Evolutionary conservation across 345 rosid species (phyloP).

Genomic region (Eucalyptus rudis): DNA sequence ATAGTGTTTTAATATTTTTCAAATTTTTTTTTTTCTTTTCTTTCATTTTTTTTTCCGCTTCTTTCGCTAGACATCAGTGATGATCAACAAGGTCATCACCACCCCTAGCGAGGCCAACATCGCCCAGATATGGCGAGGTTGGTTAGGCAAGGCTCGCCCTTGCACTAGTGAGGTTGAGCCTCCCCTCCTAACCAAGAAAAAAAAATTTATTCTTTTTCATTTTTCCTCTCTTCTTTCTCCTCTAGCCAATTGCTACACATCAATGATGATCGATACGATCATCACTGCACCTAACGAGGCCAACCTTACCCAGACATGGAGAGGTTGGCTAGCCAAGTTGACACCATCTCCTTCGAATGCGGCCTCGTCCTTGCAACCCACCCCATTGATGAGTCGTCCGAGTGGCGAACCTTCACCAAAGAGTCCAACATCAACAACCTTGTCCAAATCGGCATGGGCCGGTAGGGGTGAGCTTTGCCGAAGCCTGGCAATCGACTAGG

Average conservation of each 20-base stretch:
- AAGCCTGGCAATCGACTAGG: not conserved
- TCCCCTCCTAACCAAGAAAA: not conserved
- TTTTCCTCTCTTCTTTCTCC: too few relatives aligned
- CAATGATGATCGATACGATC: too few relatives aligned
- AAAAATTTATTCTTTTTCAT: too few relatives aligned
- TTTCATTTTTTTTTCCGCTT: not conserved
- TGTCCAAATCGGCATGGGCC: not conserved
- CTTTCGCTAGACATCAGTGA: not conserved
- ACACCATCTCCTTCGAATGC: not conserved
- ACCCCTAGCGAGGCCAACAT: too few relatives aligned
- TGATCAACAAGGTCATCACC: too few relatives aligned
- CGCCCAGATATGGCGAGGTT: rapidly evolving
- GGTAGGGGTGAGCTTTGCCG: not conserved
- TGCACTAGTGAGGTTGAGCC: not conserved
- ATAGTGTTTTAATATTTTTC: too few relatives aligned
- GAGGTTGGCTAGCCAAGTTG: too few relatives aligned
- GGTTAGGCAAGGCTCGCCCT: too few relatives aligned
- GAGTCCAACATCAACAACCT: not conserved
- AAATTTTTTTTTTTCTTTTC: too few relatives aligned
- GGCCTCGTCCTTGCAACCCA: not conserved
- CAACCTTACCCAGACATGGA: too few relatives aligned
- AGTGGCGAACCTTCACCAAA: not conserved
- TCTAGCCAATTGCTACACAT: too few relatives aligned
- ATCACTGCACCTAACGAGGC: too few relatives aligned
- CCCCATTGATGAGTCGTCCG: not conserved